Percentiles rank a stretch among this genome's conserved stretches.
These are phyloP conservation scores for Paecilomyces niveus DNA, from an alignment of 2,329 filamentous ascomycete species.

Conservation along the genomic window DNA sequence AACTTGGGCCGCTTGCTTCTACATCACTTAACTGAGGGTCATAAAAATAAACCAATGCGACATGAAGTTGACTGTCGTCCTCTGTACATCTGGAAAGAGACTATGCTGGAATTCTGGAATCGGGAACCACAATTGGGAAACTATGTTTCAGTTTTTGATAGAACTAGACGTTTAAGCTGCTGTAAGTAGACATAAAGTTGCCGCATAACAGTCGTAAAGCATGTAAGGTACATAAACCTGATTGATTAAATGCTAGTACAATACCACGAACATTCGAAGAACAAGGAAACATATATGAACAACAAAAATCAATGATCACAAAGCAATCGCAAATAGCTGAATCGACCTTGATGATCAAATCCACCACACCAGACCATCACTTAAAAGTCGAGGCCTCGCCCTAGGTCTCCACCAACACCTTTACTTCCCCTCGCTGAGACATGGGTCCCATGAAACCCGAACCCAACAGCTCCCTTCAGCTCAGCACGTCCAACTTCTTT, in stretches of 20 bases:
- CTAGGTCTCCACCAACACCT: background rate
- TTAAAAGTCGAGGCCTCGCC: background rate
- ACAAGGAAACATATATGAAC: background rate
- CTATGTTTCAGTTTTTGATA: background rate
- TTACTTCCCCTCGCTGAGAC: slow-evolving; percentile 14
- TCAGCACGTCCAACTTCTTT: slow-evolving; percentile 45
- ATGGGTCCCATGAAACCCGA: slow-evolving; percentile 49
- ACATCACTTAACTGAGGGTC: no score
- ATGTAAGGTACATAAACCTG: background rate
- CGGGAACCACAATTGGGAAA: background rate
- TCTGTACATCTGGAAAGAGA: background rate
- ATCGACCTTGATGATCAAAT: background rate
- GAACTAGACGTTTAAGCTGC: background rate
- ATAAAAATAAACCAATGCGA: no score
- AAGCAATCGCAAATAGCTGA: background rate
- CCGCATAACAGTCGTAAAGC: background rate
- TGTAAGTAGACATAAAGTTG: background rate
- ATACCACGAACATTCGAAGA: no score
- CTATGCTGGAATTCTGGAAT: background rate
- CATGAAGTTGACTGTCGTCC: no score
- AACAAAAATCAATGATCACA: background rate
- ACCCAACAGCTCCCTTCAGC: slow-evolving; percentile 41
- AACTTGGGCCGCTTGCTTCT: no score
- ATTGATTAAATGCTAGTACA: no score
- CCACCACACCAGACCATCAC: background rate